phyloP scores from a whole-genome alignment of 2,329 filamentous ascomycete genomes.

The Cladosporium sp. region DNA sequence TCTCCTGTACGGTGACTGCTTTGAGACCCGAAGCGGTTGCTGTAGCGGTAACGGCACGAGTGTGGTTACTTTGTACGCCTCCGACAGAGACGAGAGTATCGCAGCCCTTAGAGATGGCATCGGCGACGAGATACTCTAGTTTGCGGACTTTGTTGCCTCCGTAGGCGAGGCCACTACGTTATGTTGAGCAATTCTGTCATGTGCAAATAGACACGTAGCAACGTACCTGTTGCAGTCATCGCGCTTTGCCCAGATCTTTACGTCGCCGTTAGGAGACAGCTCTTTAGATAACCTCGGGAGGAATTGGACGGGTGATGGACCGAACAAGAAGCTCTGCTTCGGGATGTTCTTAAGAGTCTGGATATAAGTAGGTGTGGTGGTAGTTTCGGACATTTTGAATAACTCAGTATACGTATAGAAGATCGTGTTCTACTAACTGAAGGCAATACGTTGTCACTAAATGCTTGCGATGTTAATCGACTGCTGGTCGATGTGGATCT shows the following conservation, averaged over 20 bases:
- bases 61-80: slow-evolving; percentile 42
- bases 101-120: slow-evolving; percentile 32
- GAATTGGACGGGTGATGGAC: slow-evolving; percentile 66
- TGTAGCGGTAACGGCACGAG: slow-evolving; percentile 39
- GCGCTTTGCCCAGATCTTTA: slow-evolving; percentile 68
- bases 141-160: slow-evolving; percentile 44
- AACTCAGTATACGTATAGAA: not conserved
- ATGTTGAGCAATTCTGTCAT: not conserved
- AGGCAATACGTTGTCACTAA: not conserved
- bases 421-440: not conserved
- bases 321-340: slow-evolving; percentile 62
- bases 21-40: slow-evolving; percentile 37
- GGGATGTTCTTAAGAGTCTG: slow-evolving; percentile 50
- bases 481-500: not conserved
- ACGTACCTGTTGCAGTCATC: slow-evolving; percentile 56
- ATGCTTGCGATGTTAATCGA: not conserved
- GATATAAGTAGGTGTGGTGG: slow-evolving; percentile 24
- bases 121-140: slow-evolving; percentile 41
- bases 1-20: slow-evolving; percentile 34
- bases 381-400: slow-evolving; percentile 9
- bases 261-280: slow-evolving; percentile 53
- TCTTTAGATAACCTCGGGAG: slow-evolving; percentile 65
- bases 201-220: not conserved
- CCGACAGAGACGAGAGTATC: slow-evolving; percentile 40
- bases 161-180: slow-evolving; percentile 34